Evolutionary conservation across 306 rosid species (phyloP).

Genomic region (Cucurbita moschata): DNA sequence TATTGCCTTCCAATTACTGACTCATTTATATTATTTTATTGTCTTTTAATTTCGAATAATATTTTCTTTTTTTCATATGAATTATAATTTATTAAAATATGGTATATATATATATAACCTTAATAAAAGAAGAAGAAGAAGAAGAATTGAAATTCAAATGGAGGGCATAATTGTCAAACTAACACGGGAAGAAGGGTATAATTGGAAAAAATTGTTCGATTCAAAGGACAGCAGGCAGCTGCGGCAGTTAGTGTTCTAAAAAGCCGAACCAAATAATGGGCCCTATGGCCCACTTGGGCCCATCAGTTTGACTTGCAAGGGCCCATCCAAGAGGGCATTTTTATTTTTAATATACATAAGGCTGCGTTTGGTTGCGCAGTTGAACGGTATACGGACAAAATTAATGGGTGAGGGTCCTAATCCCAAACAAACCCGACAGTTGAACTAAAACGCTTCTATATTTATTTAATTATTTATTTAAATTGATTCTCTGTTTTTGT

Average conservation of each 20-base stretch:
- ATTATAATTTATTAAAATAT: no score
- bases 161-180: not conserved
- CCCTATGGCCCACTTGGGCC: slow-evolving; percentile 4
- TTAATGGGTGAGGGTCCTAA: not conserved
- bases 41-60: no score
- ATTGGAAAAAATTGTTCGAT: not conserved
- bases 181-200: not conserved
- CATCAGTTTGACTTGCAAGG: not conserved
- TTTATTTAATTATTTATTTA: not conserved
- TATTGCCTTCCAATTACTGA: no score
- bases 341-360: not conserved
- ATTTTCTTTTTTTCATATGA: not conserved
- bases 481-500: no score
- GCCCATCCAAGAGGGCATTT: not conserved
- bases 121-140: no score
- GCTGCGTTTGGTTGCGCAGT: not conserved
- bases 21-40: no score
- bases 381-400: not conserved
- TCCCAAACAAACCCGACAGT: not conserved
- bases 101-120: not conserved
- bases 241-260: not conserved
- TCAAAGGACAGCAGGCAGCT: not conserved
- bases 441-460: not conserved
- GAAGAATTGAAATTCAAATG: not conserved
- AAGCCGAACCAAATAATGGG: not conserved